phyloP scores from a whole-genome alignment of 2,329 filamentous ascomycete genomes.

The Dothideomycetes sp. region DNA sequence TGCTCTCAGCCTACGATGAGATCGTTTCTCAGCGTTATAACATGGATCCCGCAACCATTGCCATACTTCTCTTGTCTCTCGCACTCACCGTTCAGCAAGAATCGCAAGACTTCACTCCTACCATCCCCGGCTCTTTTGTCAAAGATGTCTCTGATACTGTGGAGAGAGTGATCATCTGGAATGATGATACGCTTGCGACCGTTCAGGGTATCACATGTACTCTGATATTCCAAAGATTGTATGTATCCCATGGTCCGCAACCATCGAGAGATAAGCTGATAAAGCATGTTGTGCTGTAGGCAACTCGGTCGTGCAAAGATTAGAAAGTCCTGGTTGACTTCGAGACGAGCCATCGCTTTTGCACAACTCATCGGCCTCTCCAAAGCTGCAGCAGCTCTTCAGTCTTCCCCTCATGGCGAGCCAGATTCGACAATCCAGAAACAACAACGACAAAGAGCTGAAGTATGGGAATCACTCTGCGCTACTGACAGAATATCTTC shows the following conservation, averaged over 20 bases:
- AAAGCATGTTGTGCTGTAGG: slow-evolving; percentile 16
- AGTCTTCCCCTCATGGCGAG: slow-evolving; percentile 6
- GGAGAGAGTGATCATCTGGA: slow-evolving; percentile 23
- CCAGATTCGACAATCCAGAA: too few species aligned
- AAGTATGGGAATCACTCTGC: slow-evolving; percentile 28
- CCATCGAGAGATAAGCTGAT: not conserved
- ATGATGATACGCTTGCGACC: slow-evolving; percentile 27
- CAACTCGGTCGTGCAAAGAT: slow-evolving; percentile 28
- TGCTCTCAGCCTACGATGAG: slow-evolving; percentile 22
- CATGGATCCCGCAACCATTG: slow-evolving; percentile 21
- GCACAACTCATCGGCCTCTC: slow-evolving; percentile 33
- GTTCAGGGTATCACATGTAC: slow-evolving; percentile 25
- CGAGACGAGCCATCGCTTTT: slow-evolving; percentile 31
- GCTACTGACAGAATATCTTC: slow-evolving; percentile 25
- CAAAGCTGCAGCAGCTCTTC: slow-evolving; percentile 13
- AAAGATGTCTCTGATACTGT: slow-evolving; percentile 22
- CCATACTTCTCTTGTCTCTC: slow-evolving; percentile 23
- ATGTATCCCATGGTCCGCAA: slow-evolving; percentile 16
- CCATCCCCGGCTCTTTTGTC: slow-evolving; percentile 15
- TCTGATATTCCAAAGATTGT: slow-evolving; percentile 30
- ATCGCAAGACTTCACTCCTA: slow-evolving; percentile 14
- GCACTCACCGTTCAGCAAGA: slow-evolving; percentile 24
- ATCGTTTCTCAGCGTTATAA: slow-evolving; percentile 18
- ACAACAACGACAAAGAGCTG: slow-evolving; percentile 17
- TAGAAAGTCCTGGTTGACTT: slow-evolving; percentile 28